Conservation (phyloP, 2,329 filamentous ascomycete genomes). For the Raffaelea albimanens region DNA sequence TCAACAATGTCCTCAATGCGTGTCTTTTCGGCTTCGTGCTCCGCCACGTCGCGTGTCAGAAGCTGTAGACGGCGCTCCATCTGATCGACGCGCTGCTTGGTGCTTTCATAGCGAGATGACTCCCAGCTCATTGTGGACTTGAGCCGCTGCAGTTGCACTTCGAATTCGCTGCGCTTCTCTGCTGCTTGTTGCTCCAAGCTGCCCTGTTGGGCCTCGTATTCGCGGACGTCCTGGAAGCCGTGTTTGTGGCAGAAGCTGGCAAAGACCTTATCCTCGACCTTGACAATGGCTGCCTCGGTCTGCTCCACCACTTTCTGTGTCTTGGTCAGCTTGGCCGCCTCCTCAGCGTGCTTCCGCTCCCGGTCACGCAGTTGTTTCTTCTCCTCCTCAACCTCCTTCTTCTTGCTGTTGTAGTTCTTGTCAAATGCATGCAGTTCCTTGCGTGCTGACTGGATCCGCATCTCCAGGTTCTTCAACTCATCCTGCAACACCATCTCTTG, state of each 20-base stretch:
- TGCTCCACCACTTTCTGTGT: constrained; percentile 40
- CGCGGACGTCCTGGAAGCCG: constrained; percentile 80
- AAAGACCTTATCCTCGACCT: constrained; percentile 85
- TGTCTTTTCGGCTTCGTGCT: constrained; percentile 63
- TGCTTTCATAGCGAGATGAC: constrained; percentile 40
- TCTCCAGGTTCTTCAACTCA: constrained; percentile 71
- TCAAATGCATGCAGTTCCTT: constrained; percentile 71
- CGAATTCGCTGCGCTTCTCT: constrained; percentile 79
- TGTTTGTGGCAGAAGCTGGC: constrained; percentile 74
- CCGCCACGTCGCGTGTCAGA: constrained; percentile 58
- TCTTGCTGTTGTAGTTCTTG: constrained; percentile 76
- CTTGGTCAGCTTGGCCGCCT: constrained; percentile 57
- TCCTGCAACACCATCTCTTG: constrained; percentile 75
- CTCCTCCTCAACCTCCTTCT: constrained; percentile 67
- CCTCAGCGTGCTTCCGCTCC: constrained; percentile 67
- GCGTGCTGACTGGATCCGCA: constrained; percentile 60
- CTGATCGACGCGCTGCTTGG: constrained; percentile 57
- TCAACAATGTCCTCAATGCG: constrained; percentile 66
- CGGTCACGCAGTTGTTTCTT: constrained; percentile 66
- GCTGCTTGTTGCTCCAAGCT: constrained; percentile 83
- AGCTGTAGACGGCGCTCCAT: constrained; percentile 59
- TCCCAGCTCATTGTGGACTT: constrained; percentile 53
- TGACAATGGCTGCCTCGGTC: constrained; percentile 55
- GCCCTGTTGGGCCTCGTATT: constrained; percentile 89
- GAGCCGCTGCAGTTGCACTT: constrained; percentile 70